phyloP scores from a whole-genome alignment of 169 alveolate species.

The Plasmodium fragile region DNA sequence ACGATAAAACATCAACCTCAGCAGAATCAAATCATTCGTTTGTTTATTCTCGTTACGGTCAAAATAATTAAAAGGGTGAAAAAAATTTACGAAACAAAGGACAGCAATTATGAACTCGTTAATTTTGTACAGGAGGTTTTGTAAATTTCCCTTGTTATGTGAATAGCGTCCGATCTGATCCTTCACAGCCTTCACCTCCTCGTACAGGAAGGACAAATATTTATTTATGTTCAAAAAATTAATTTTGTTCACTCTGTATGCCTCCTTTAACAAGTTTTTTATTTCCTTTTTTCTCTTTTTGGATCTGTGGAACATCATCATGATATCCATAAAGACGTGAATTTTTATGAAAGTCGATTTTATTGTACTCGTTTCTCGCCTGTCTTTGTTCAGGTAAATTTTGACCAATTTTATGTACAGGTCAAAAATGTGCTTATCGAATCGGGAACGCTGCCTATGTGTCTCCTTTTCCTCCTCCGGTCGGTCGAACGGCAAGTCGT shows the following conservation, averaged over 20 bases:
- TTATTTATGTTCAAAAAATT: slow-evolving; percentile 13
- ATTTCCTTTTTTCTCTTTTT: slow-evolving; percentile 15
- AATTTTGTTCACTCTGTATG: slow-evolving; percentile 13
- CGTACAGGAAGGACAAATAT: slow-evolving; percentile 39
- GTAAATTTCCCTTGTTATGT: not conserved
- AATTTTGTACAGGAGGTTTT: slow-evolving; percentile 1
- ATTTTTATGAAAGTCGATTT: slow-evolving; percentile 26
- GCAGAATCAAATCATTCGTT: slow-evolving; percentile 14
- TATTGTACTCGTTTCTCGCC: slow-evolving; percentile 9
- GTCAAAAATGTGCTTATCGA: slow-evolving; percentile 24
- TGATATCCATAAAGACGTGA: slow-evolving; percentile 49
- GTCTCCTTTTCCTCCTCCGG: not conserved
- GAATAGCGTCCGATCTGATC: slow-evolving; percentile 6
- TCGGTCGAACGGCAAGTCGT: slow-evolving; percentile 14
- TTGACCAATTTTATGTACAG: slow-evolving; percentile 34
- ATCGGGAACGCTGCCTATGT: not conserved
- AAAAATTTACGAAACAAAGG: slow-evolving; percentile 44
- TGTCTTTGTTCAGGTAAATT: slow-evolving; percentile 30
- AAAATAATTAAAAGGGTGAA: slow-evolving; percentile 23
- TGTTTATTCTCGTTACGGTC: slow-evolving; percentile 20
- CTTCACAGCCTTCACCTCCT: slow-evolving; percentile 34
- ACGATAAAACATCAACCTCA: slow-evolving; percentile 7
- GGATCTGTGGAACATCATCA: slow-evolving; percentile 32
- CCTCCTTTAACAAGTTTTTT: not conserved
- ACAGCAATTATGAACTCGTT: slow-evolving; percentile 41